A percentile compares a stretch with the other conserved stretches of the same genome.
Conservation (phyloP, 768 basidiomycete species). For the Lentinula aciculospora region DNA sequence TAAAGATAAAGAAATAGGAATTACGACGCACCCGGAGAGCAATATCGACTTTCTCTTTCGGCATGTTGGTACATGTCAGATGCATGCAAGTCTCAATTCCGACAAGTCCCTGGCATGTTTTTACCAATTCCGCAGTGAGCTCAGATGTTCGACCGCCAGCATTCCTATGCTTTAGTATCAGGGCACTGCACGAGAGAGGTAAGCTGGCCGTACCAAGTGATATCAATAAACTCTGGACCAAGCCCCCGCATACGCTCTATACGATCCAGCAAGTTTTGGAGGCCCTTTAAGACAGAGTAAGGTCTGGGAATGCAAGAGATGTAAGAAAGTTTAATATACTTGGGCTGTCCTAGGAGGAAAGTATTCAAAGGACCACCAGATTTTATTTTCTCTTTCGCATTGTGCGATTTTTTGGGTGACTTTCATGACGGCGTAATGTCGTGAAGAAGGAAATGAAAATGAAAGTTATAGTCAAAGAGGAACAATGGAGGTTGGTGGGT, state of each 20-base stretch:
- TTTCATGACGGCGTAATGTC: constrained; percentile 56
- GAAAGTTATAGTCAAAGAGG: constrained; percentile 2
- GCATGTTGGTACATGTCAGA: constrained; percentile 98
- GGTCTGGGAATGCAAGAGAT: background rate
- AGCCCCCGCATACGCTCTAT: constrained; percentile 96
- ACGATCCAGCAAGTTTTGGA: constrained; percentile 95
- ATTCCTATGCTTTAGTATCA: constrained; percentile 55
- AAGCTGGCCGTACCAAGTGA: constrained; percentile 67
- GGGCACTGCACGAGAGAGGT: background rate
- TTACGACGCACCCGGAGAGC: constrained; percentile 66
- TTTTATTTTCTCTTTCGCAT: constrained; percentile 75
- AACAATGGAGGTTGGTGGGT: background rate
- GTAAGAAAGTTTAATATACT: constrained; percentile 35
- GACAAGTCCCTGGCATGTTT: constrained; percentile 88
- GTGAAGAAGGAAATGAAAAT: constrained; percentile 17
- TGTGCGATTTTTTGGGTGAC: constrained; percentile 91
- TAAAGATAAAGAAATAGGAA: no score
- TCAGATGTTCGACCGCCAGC: constrained; percentile 95
- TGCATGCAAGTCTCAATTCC: constrained; percentile 99
- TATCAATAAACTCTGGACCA: constrained; percentile 97
- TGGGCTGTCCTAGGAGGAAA: constrained; percentile 95
- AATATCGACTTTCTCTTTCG: constrained; percentile 89
- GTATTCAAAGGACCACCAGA: constrained; percentile 99
- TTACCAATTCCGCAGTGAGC: constrained; percentile 88
- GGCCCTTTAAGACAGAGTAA: constrained; percentile 42